Base-by-base conservation (phyloP, 495 filamentous ascomycete genomes). In the Neurospora sublineolata region DNA sequence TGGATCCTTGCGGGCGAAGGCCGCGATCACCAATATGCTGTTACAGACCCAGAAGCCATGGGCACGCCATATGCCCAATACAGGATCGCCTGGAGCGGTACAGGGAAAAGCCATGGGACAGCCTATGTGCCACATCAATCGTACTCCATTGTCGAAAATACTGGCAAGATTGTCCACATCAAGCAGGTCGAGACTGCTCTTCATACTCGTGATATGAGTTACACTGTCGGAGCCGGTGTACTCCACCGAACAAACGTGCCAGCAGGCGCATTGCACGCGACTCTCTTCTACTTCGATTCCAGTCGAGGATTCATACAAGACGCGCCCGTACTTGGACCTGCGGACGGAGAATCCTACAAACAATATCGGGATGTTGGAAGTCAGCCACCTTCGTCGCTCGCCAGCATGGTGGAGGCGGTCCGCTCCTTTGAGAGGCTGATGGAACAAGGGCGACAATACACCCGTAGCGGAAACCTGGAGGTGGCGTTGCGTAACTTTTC, bases 1-100 rank as follows among this genome's bases (percentile, higher is more conserved):
- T 78, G 77, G 77, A 71, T 78, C 11, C 41, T 78, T 12, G 75
- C 75, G n/a, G 77, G 77, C 12, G 69, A 75, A 37, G 77, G 75
- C 16, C 69, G 12, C 39, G 77, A 77, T 36, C 44, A 73, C 27
- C 33, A 42, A 20, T 77, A 71, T 64, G 16, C 11, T 2, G 52
- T 68, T 39, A 37, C n/a, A 70, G 39, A 70, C 16, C n/a, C 30
- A 5, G 37, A 38, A n/a, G 52, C 52, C 52, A 60, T 60, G 52
- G 20, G 37, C 38, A 71, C 72, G 3, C 72, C 74, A n/a, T 74
- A 74, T 67, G 68, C 74, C 30, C 67, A 68, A 69, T 77, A 77
- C 39, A 41, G 37, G 14, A 37, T 77, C 8, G 52, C 67, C 27
- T 76, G 76, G 76, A 76, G 69, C 42, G 72, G 73, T 18, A 60